Evolutionary conservation across 768 basidiomycete species (phyloP).

Genomic region (Ramaria sp.): DNA sequence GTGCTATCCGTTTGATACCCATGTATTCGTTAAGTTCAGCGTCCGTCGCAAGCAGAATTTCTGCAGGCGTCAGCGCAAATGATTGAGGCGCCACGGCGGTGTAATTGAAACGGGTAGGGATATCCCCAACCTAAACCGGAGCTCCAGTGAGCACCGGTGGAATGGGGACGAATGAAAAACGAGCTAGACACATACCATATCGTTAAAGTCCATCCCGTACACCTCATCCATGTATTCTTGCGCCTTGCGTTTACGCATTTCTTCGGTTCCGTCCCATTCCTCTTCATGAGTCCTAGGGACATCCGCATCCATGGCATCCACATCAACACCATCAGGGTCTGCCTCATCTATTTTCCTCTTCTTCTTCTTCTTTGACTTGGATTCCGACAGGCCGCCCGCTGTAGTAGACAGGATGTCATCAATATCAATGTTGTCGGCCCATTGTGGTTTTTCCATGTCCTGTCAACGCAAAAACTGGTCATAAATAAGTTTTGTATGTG

Average conservation of each 20-base stretch:
- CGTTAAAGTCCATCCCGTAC: slow-evolving; percentile 89
- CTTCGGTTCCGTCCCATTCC: slow-evolving; percentile 81
- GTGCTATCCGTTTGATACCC: slow-evolving; percentile 82
- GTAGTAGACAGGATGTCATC: slow-evolving; percentile 42
- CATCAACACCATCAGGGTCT: slow-evolving; percentile 36
- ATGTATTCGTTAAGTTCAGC: slow-evolving; percentile 88
- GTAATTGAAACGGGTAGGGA: slow-evolving; percentile 93
- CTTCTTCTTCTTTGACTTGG: slow-evolving; percentile 36
- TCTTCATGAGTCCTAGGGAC: slow-evolving; percentile 37
- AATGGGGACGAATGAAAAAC: not conserved
- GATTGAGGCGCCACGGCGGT: slow-evolving; percentile 48
- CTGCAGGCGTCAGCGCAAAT: slow-evolving; percentile 68
- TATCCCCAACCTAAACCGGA: slow-evolving; percentile 59
- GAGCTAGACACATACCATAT: slow-evolving; percentile 51
- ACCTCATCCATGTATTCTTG: slow-evolving; percentile 89
- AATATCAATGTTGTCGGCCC: slow-evolving; percentile 87
- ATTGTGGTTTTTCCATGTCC: slow-evolving; percentile 63
- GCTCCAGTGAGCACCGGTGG: slow-evolving; percentile 2
- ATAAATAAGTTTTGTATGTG: not conserved
- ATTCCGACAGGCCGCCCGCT: slow-evolving; percentile 13
- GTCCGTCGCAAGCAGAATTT: slow-evolving; percentile 88
- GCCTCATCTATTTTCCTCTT: slow-evolving; percentile 26
- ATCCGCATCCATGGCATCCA: slow-evolving; percentile 47
- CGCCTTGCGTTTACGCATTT: slow-evolving; percentile 73
- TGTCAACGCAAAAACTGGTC: not conserved